Percentiles rank a stretch among this genome's conserved stretches.
Conservation (phyloP, 1,284 basidiomycete genomes). For the Phylloporus sp. region DNA sequence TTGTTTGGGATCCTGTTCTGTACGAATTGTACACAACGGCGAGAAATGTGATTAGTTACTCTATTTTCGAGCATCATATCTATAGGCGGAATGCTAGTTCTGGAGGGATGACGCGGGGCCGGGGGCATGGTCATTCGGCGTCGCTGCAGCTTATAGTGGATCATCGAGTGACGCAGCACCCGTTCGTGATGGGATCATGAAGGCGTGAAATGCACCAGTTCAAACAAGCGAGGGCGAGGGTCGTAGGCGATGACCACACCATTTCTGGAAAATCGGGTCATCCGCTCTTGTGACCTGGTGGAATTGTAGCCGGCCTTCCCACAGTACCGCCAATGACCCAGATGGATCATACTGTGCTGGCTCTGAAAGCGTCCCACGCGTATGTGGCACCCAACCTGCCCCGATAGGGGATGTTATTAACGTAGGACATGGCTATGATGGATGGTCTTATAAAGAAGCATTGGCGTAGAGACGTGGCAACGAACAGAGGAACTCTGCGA, state of each 20-base stretch:
- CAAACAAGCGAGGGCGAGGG: slow-evolving; percentile 29
- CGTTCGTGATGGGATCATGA: slow-evolving; percentile 15
- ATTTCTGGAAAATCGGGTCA: slow-evolving; percentile 53
- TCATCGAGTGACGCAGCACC: slow-evolving; percentile 13
- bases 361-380: slow-evolving; percentile 69
- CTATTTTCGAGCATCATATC: too few relatives aligned
- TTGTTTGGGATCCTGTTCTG: too few relatives aligned
- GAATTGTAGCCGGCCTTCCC: slow-evolving; percentile 84
- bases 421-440: slow-evolving; percentile 86
- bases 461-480: slow-evolving; percentile 17
- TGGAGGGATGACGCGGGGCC: too few relatives aligned
- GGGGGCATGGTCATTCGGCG: too few relatives aligned
- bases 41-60: too few relatives aligned
- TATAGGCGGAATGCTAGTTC: too few relatives aligned
- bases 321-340: slow-evolving; percentile 78
- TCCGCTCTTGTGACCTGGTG: slow-evolving; percentile 81
- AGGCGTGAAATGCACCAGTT: slow-evolving; percentile 10
- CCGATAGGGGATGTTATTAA: slow-evolving; percentile 87
- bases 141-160: neutral
- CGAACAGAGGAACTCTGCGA: slow-evolving; percentile 50
- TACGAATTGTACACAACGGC: too few relatives aligned
- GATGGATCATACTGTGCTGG: slow-evolving; percentile 82
- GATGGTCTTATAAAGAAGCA: slow-evolving; percentile 54
- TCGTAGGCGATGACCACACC: slow-evolving; percentile 39
- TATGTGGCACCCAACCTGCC: slow-evolving; percentile 74